Evolutionary conservation across 1,139 yeast species (phyloP), one percentile per base, ranked within the genome.

Genomic region (Saccharomyces hybrid): DNA sequence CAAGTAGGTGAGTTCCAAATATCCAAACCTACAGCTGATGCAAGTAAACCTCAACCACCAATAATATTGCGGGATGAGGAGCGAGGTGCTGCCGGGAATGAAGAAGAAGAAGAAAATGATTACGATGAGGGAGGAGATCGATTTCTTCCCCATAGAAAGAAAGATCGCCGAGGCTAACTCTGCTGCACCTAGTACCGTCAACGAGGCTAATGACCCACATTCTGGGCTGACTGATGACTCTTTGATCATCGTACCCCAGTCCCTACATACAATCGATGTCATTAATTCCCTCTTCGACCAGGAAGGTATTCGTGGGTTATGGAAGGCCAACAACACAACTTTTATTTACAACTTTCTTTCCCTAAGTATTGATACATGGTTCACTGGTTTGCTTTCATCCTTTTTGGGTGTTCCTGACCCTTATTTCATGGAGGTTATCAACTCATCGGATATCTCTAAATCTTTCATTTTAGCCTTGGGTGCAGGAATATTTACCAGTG

Each of bases 361-460:
- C 1, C 82, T 84, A 55, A 87, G 96, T 0, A 75, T 90, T 51
- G 95, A 88, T 65, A 90, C 97, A 0, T 91, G 98, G 97, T 77
- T 89, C 48, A 85, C 95, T 0, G 97, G 97, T 5, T 82, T 91
- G 62, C 70, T 89, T 14, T 84, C 96, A 5, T 93, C 96, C 2
- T 75, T 88, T 53, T 73, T 88, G 55, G 87, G 88, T 14, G 81
- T 89, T n/a, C 96, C 97, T 0, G 97, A 90, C 67, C 97, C 97
- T 0, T 83, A 85, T 60, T 86, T 88, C 68, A 83, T 89, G 59
- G 96, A 88, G 61, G 79, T 88, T 59, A 78, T 89, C 28, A 95
- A 87, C 65, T 86, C 93, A 38, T 83, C 91, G 2, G 89, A 85
- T 60, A 32, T 50, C 5, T 24, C 50, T 8, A 48, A 38, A 52